A percentile compares a stretch with the other conserved stretches of the same genome.
Evolutionary conservation across 2,329 filamentous ascomycete species (phyloP).

Genomic region (Pseudocercospora fuligena): DNA sequence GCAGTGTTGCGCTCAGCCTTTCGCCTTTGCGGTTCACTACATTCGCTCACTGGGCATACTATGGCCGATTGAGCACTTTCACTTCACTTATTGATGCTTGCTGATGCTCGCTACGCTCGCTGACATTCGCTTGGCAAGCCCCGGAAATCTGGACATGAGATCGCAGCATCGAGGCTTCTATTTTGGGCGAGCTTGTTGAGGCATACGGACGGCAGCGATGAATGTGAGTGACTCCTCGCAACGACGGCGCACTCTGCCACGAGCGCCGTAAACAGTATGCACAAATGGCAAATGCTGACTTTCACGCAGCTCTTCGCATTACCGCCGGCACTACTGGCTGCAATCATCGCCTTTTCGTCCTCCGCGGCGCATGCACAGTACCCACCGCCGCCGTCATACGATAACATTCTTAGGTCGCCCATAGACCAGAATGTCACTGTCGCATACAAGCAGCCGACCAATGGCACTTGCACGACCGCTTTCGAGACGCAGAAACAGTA

Average conservation of each 20-base stretch:
- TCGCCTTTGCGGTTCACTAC: background rate
- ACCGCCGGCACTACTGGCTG: slow-evolving; percentile 35
- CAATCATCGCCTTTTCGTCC: slow-evolving; percentile 20
- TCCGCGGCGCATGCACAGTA: slow-evolving; percentile 42
- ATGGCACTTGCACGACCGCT: slow-evolving; percentile 67
- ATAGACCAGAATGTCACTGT: slow-evolving; percentile 68
- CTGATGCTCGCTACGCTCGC: background rate
- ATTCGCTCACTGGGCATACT: background rate
- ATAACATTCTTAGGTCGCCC: slow-evolving; percentile 64
- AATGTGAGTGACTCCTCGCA: slow-evolving; percentile 4
- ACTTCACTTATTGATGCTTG: background rate
- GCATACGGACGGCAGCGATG: slow-evolving; percentile 4
- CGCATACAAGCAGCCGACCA: slow-evolving; percentile 66
- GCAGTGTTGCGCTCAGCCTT: background rate
- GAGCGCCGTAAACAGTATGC: background rate
- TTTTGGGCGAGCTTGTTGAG: background rate
- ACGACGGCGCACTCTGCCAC: background rate
- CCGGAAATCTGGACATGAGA: slow-evolving; percentile 11
- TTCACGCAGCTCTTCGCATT: slow-evolving; percentile 26
- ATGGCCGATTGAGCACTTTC: background rate
- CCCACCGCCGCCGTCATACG: slow-evolving; percentile 45
- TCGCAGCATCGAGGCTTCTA: slow-evolving; percentile 1
- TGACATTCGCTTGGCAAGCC: background rate
- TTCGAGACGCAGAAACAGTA: slow-evolving; percentile 71
- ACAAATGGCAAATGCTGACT: background rate